Conservation (phyloP, 106 monocot species). For the Alisma plantagoaquatica region DNA sequence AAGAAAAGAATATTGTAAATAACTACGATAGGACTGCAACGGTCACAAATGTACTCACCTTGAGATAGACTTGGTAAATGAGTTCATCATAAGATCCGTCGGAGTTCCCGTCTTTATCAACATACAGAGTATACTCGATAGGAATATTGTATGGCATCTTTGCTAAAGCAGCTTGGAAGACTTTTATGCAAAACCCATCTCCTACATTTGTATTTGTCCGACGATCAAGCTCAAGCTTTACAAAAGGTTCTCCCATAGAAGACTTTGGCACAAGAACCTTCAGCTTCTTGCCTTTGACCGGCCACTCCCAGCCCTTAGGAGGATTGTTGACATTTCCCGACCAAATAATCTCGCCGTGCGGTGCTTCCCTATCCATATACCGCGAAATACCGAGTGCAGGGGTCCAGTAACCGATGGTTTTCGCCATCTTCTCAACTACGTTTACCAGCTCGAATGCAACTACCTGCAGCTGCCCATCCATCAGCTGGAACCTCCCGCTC, state of each 20-base stretch:
- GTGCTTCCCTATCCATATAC: no score
- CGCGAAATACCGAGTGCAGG: constrained; percentile 10
- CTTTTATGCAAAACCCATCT: constrained; percentile 12
- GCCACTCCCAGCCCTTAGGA: constrained; percentile 17
- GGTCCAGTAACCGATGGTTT: constrained; percentile 35
- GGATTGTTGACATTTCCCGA: constrained; percentile 5
- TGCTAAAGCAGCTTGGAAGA: constrained; percentile 10
- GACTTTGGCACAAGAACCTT: constrained; percentile 5
- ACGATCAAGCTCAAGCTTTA: constrained; percentile 6
- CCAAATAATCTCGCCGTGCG: constrained; percentile 7
- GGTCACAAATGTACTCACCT: no score
- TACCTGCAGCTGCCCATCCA: constrained; percentile 23
- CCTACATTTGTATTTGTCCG: background rate
- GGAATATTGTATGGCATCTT: background rate
- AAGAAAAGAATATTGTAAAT: no score
- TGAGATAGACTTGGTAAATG: background rate
- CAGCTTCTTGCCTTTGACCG: constrained; percentile 10
- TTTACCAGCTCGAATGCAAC: constrained; percentile 39
- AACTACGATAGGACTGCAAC: no score
- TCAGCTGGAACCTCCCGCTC: constrained; percentile 26
- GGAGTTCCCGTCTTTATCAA: background rate
- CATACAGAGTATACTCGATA: background rate
- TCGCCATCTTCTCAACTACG: constrained; percentile 11
- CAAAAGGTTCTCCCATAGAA: no score
- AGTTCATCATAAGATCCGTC: constrained; percentile 8